phyloP scores from a whole-genome alignment of 2,329 filamentous ascomycete species.

The Exserohilum turcica region DNA sequence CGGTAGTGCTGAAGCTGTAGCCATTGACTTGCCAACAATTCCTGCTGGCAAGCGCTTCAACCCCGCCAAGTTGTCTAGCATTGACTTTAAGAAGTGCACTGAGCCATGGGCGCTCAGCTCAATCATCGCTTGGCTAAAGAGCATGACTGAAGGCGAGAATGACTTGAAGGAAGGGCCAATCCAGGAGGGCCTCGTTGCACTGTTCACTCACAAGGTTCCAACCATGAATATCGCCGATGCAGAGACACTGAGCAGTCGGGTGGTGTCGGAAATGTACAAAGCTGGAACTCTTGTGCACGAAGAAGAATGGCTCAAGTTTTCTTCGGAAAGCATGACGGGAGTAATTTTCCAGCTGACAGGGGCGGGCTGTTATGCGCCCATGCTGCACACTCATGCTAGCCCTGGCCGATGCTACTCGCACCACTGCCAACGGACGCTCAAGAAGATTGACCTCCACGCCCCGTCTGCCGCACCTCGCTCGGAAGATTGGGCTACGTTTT shows the following conservation, averaged over 20 bases:
- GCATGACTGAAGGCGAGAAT: constrained; percentile 87
- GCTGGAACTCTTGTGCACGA: constrained; percentile 80
- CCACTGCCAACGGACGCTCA: constrained; percentile 90
- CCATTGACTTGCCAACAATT: constrained; percentile 83
- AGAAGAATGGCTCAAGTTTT: constrained; percentile 98
- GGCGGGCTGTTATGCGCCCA: constrained; percentile 86
- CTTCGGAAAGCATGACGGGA: constrained; percentile 77
- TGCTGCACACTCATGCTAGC: constrained; percentile 71
- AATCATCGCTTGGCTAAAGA: constrained; percentile 84
- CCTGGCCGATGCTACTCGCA: constrained; percentile 87
- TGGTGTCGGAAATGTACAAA: constrained; percentile 79
- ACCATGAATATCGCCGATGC: constrained; percentile 99
- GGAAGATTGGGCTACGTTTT: constrained; percentile 89
- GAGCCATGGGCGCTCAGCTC: constrained; percentile 94
- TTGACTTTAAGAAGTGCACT: constrained; percentile 80
- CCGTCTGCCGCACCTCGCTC: constrained; percentile 68
- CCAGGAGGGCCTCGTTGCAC: constrained; percentile 81
- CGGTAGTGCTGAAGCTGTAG: constrained; percentile 55
- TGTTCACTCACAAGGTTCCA: constrained; percentile 93
- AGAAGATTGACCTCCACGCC: constrained; percentile 87
- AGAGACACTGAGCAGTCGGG: constrained; percentile 78
- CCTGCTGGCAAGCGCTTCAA: constrained; percentile 82
- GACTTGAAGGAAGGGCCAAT: constrained; percentile 85
- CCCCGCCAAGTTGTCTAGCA: constrained; percentile 77
- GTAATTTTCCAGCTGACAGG: constrained; percentile 94